A percentile compares a stretch with the other conserved stretches of the same genome.
phyloP scores from a whole-genome alignment of 306 rosid genomes.

The Lathyrus aphaca region DNA sequence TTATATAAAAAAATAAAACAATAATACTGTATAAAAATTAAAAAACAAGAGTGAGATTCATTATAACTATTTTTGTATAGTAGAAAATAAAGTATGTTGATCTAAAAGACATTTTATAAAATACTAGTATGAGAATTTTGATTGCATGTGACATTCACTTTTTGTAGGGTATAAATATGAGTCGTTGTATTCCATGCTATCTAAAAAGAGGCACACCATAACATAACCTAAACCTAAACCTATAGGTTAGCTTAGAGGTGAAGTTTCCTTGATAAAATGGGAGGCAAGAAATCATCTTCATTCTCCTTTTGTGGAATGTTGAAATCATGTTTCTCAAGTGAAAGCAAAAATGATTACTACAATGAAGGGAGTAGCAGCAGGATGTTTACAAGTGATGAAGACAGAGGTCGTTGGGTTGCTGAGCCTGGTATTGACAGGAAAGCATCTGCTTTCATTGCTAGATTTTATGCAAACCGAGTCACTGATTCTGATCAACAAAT shows the following conservation, averaged over 20 bases:
- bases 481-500: constrained; percentile 58
- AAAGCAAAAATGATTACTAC: constrained; percentile 43
- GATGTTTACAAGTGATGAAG: constrained; percentile 82
- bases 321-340: constrained; percentile 64
- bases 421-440: constrained; percentile 90
- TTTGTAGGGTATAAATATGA: constrained; percentile 52
- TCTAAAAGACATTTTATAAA: too few relatives aligned
- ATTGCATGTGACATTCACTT: constrained; percentile 23
- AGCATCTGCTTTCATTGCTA: constrained; percentile 82
- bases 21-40: too few relatives aligned
- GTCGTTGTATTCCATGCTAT: constrained; percentile 23
- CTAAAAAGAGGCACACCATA: background rate
- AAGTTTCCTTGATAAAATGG: constrained; percentile 43
- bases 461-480: constrained; percentile 65
- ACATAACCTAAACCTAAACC: background rate
- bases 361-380: constrained; percentile 66
- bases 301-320: constrained; percentile 70
- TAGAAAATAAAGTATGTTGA: too few relatives aligned
- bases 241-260: constrained; percentile 31
- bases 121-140: background rate
- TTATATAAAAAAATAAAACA: too few relatives aligned
- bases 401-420: constrained; percentile 74
- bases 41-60: too few relatives aligned
- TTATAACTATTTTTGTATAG: too few relatives aligned
- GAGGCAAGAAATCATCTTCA: constrained; percentile 59